phyloP scores from a whole-genome alignment of 2,329 filamentous ascomycete species.

The Diaporthe vexans region DNA sequence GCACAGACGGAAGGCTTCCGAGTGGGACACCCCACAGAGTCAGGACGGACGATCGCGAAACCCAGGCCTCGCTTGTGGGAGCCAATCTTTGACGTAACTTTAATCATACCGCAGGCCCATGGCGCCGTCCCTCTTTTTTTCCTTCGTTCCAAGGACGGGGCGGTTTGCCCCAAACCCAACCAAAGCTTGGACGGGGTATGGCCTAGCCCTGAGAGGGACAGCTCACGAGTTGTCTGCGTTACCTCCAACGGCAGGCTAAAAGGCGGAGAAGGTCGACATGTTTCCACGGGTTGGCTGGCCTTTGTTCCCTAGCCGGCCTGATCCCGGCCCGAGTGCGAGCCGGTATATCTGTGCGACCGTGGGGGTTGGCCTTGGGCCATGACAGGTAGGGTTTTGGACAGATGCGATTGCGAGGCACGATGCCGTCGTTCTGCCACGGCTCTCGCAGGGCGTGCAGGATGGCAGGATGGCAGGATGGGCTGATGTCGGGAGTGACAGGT shows the following conservation, averaged over 20 bases:
- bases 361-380: slow-evolving; percentile 12
- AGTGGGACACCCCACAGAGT: slow-evolving; percentile 28
- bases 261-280: slow-evolving; percentile 15
- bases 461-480: slow-evolving; percentile 18
- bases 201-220: slow-evolving; percentile 13
- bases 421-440: background rate
- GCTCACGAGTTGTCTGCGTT: slow-evolving; percentile 5
- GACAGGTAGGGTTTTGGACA: background rate
- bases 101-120: slow-evolving; percentile 9
- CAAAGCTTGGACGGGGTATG: background rate
- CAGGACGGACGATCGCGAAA: slow-evolving; percentile 24
- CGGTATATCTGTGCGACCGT: slow-evolving; percentile 20
- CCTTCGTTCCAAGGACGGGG: background rate
- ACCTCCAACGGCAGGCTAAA: slow-evolving; percentile 21
- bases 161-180: slow-evolving; percentile 9
- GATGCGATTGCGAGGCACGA: background rate
- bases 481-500: slow-evolving; percentile 1
- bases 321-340: slow-evolving; percentile 14
- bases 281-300: slow-evolving; percentile 1
- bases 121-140: background rate
- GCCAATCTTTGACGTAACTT: slow-evolving; percentile 33
- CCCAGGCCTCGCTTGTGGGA: slow-evolving; percentile 10
- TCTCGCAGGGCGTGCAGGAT: background rate
- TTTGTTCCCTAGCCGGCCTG: slow-evolving; percentile 11
- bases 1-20: slow-evolving; percentile 12